phyloP scores from a whole-genome alignment of 2,329 filamentous ascomycete species.

The Aspergillus ruber region DNA sequence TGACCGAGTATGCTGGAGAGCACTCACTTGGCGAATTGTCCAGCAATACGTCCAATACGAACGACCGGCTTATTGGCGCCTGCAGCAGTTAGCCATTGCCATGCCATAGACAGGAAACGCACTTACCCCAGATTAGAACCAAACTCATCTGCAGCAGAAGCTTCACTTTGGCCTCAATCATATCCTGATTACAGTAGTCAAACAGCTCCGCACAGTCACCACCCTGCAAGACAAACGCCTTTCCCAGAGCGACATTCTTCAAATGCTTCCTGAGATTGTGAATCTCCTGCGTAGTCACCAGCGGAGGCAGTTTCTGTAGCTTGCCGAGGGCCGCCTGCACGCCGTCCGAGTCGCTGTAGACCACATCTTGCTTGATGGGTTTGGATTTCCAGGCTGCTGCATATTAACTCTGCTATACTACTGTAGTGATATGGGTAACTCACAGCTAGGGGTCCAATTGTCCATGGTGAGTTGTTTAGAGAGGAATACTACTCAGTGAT shows the following conservation, averaged over 20 bases:
- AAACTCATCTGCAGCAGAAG: conserved; percentile 94
- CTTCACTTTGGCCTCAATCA: conserved; percentile 95
- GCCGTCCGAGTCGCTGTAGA: conserved; percentile 38
- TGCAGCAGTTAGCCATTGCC: conserved; percentile 11
- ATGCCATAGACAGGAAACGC: conserved; percentile 24
- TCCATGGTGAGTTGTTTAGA: conserved; percentile 3
- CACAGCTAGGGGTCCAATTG: conserved; percentile 14
- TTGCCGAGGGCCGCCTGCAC: conserved; percentile 36
- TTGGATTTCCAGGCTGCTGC: conserved; percentile 18
- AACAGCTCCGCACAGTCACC: conserved; percentile 97
- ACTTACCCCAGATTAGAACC: conserved; percentile 76
- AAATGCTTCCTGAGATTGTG: conserved; percentile 69
- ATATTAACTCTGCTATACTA: background rate
- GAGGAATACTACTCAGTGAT: background rate
- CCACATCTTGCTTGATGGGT: conserved; percentile 19
- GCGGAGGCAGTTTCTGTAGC: conserved; percentile 39
- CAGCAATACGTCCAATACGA: conserved; percentile 90
- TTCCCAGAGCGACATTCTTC: conserved; percentile 78
- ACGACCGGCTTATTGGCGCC: conserved; percentile 70
- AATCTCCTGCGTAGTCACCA: conserved; percentile 54
- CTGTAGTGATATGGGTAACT: background rate
- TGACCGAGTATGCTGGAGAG: background rate
- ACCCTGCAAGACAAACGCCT: conserved; percentile 89
- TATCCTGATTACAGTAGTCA: conserved; percentile 83
- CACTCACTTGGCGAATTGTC: conserved; percentile 79